phyloP scores from a whole-genome alignment of 164 flowering plant species.

The Santalum album region DNA sequence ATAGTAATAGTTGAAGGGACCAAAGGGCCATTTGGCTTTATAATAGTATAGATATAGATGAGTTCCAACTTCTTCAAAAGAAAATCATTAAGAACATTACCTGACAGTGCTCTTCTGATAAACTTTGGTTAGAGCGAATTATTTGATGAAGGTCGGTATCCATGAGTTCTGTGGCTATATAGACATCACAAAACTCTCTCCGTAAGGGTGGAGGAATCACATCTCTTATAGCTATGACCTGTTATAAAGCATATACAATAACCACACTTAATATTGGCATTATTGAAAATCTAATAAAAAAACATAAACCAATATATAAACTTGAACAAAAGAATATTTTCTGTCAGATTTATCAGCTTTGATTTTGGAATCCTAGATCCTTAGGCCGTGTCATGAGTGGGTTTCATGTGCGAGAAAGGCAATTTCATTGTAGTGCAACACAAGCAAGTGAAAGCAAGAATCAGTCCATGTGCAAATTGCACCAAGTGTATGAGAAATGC shows the following conservation, averaged over 20 bases:
- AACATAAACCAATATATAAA: neutral
- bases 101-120: constrained; percentile 95
- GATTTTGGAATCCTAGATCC: too few species aligned
- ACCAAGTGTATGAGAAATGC: too few species aligned
- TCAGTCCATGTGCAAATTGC: too few species aligned
- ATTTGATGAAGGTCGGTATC: constrained; percentile 97
- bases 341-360: too few species aligned
- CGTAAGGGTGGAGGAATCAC: constrained; percentile 81
- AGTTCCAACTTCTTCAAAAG: neutral
- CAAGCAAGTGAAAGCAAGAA: too few species aligned
- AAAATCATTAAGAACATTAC: constrained; percentile 19
- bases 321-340: neutral
- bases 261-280: neutral
- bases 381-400: too few species aligned
- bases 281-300: too few species aligned
- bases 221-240: constrained; percentile 74
- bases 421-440: too few species aligned
- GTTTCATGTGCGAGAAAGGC: too few species aligned
- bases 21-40: too few species aligned
- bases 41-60: too few species aligned
- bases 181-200: constrained; percentile 80
- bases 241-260: constrained; percentile 5
- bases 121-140: constrained; percentile 73
- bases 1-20: too few species aligned
- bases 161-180: constrained; percentile 84